Evolutionary conservation across 106 monocot species (phyloP), one percentile per base, ranked within the genome.

Genomic region (Amphibolis antarctica): DNA sequence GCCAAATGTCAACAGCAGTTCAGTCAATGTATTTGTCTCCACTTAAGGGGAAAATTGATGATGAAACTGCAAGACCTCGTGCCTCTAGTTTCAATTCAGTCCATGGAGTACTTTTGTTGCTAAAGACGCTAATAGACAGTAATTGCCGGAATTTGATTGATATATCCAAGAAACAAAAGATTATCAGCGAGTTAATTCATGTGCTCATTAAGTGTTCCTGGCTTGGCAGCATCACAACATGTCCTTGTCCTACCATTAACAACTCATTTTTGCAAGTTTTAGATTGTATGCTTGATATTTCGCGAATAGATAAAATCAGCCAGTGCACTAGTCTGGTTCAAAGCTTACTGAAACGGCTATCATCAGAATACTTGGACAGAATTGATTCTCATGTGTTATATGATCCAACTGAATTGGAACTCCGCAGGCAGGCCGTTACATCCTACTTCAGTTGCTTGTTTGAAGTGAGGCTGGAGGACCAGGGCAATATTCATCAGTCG

Each of bases 371-470:
- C 75, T 74, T 91, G 65, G 74, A 65, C 25, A 46, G 28, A 25
- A 60, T 70, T 44, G 52, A 64, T 46, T 73, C 69, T 47, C 29
- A 1, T 75, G 17, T 47, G 51, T 73, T 78, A 42, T 77, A 74
- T 81, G 98, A 98, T 80, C 98, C 98, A 70, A 91, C 90, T 65
- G 63, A 42, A 70, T 66, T 72, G 66, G 98, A 91, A 13, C 85
- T 89, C 52, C 74, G 64, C n/a, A 74, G 62, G 68, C 84, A 91
- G 75, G 98, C 88, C 26, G 72, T 80, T 63, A 14, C 59, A 28
- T 98, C 98, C 42, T 98, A 82, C 77, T 84, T 98, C 56, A 67
- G 68, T 60, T 91, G 84, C 54, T 52, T 82, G 26, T 85, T 80
- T 42, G 60, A 59, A 59, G 71, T 53, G 27, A 66, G 66, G 53